phyloP scores from a whole-genome alignment of 2,329 filamentous ascomycete genomes.

The Penicillium polonicum region DNA sequence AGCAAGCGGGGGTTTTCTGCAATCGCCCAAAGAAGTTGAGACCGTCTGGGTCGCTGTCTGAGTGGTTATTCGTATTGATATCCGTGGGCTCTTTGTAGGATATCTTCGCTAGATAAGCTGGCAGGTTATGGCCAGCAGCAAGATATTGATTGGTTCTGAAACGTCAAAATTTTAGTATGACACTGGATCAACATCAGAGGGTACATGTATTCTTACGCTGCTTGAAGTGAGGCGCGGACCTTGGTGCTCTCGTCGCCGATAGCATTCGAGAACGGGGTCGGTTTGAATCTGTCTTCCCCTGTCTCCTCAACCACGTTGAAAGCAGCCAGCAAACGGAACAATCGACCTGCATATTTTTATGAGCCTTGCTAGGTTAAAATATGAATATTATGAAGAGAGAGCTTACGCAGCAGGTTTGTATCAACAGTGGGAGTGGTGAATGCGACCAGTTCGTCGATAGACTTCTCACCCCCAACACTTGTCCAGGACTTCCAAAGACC shows the following conservation, averaged over 20 bases:
- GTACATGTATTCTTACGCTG: slow-evolving; percentile 22
- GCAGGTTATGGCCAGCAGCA: slow-evolving; percentile 31
- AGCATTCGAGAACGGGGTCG: slow-evolving; percentile 33
- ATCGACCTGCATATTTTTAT: slow-evolving; percentile 18
- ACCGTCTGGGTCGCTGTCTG: slow-evolving; percentile 19
- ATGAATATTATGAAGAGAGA: too few relatives aligned
- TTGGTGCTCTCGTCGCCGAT: slow-evolving; percentile 35
- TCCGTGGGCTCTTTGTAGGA: slow-evolving; percentile 35
- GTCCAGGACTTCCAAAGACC: slow-evolving; percentile 36
- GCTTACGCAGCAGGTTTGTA: slow-evolving; percentile 31
- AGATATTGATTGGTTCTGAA: slow-evolving; percentile 33
- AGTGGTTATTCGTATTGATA: slow-evolving; percentile 26
- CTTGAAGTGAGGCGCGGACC: slow-evolving; percentile 31
- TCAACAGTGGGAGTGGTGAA: slow-evolving; percentile 26
- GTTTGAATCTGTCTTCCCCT: slow-evolving; percentile 30
- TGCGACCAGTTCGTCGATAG: slow-evolving; percentile 29
- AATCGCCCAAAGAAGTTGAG: slow-evolving; percentile 38
- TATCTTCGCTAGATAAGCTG: slow-evolving; percentile 35
- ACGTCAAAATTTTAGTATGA: background rate
- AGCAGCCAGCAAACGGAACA: slow-evolving; percentile 33
- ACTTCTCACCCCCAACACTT: slow-evolving; percentile 28
- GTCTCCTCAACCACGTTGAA: slow-evolving; percentile 35
- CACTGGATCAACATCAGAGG: background rate
- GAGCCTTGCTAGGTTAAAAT: background rate
- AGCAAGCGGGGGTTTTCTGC: slow-evolving; percentile 28